Evolutionary conservation across 352 stramenopile genomes (phyloP).

Genomic region (Globisporangium camurandrum): DNA sequence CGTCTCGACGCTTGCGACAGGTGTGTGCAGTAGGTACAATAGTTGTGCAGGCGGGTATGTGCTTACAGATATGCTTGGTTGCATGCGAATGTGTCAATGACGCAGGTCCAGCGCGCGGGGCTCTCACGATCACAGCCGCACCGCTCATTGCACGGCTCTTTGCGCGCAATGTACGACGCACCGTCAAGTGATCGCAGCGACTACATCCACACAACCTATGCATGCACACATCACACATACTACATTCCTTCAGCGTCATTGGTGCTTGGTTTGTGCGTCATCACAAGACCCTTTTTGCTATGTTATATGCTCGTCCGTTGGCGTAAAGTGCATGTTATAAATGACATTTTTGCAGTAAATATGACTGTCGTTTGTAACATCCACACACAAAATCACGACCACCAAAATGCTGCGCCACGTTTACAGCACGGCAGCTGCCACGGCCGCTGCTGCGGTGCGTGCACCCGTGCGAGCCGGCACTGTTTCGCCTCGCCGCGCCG

Average conservation of each 20-base stretch:
- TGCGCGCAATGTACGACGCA: slow-evolving; percentile 20
- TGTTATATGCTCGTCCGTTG: too few species aligned
- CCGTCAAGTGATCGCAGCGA: slow-evolving; percentile 11
- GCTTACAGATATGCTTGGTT: neutral
- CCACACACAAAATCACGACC: slow-evolving; percentile 1
- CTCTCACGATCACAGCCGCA: slow-evolving; percentile 63
- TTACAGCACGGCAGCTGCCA: slow-evolving; percentile 18
- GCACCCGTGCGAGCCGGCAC: slow-evolving; percentile 32
- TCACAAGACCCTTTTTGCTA: too few species aligned
- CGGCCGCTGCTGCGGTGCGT: slow-evolving; percentile 15
- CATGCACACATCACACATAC: too few species aligned
- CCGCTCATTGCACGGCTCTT: slow-evolving; percentile 67
- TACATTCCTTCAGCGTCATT: neutral
- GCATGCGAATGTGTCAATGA: neutral
- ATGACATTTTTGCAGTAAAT: too few species aligned
- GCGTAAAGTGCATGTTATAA: too few species aligned
- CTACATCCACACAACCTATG: too few species aligned
- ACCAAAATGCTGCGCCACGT: slow-evolving; percentile 16
- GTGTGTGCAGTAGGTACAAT: neutral
- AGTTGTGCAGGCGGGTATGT: neutral
- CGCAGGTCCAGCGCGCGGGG: slow-evolving; percentile 51
- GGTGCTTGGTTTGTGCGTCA: too few species aligned
- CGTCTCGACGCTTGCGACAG: slow-evolving; percentile 88
- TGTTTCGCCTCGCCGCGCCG: slow-evolving; percentile 37
- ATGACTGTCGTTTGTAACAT: too few species aligned